Percentiles rank a stretch among this genome's conserved stretches.
Conservation (phyloP, 73 alveolate species). For the Paramecium sexaurelia region DNA sequence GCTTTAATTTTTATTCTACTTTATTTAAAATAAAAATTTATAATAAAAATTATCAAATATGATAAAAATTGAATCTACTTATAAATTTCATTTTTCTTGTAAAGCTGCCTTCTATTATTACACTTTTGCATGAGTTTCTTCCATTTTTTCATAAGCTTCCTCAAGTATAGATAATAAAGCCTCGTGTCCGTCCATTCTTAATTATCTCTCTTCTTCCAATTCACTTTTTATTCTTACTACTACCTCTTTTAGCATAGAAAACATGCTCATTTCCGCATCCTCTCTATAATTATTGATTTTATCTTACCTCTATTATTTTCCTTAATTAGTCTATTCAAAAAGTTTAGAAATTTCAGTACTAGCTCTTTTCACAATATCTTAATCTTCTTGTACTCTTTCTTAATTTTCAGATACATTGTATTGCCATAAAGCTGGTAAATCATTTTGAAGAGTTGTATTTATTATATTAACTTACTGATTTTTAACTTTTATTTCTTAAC, state of each 20-base stretch:
- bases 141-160: constrained; percentile 44
- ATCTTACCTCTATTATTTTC: constrained; percentile 14
- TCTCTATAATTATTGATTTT: not conserved
- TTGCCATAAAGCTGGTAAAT: not conserved
- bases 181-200: constrained; percentile 46
- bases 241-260: constrained; percentile 33
- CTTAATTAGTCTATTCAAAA: not conserved
- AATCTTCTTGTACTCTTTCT: constrained; percentile 20
- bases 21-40: too few species aligned
- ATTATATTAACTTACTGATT: not conserved
- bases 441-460: not conserved
- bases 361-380: constrained; percentile 19
- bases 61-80: not conserved
- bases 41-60: not conserved
- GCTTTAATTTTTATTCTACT: too few species aligned
- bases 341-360: not conserved
- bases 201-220: constrained; percentile 37
- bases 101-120: constrained; percentile 17
- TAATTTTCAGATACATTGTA: not conserved
- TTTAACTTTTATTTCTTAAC: not conserved
- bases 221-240: constrained; percentile 50
- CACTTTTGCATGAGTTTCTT: constrained; percentile 37
- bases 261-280: constrained; percentile 47
- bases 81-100: not conserved
- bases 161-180: constrained; percentile 27